A percentile compares a stretch with the other conserved stretches of the same genome.
These are phyloP conservation scores for Lactifluus echinatus DNA, from an alignment of 768 basidiomycete genomes.

Conservation along the genomic window DNA sequence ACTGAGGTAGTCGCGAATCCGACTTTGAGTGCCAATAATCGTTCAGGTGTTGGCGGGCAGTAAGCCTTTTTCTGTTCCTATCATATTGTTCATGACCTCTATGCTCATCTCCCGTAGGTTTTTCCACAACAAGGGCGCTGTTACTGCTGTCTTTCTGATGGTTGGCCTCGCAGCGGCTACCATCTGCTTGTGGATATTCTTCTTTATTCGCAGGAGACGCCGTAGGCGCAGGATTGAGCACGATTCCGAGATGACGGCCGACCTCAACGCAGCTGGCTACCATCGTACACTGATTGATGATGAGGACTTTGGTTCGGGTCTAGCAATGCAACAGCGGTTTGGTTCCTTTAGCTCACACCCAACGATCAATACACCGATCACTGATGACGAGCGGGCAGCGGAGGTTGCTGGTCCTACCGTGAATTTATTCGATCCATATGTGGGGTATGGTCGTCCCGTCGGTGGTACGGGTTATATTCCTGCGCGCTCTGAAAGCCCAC, in stretches of 20 bases:
- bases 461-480: slow-evolving; percentile 36
- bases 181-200: slow-evolving; percentile 61
- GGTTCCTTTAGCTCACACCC: slow-evolving; percentile 20
- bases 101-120: slow-evolving; percentile 44
- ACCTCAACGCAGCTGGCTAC: slow-evolving; percentile 62
- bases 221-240: slow-evolving; percentile 54
- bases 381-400: slow-evolving; percentile 17
- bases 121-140: slow-evolving; percentile 82
- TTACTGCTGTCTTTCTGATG: slow-evolving; percentile 84
- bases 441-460: slow-evolving; percentile 13
- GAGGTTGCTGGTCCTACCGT: background rate
- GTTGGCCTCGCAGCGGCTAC: slow-evolving; percentile 73
- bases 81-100: background rate
- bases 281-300: slow-evolving; percentile 57
- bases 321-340: slow-evolving; percentile 20
- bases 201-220: slow-evolving; percentile 59
- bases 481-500: slow-evolving; percentile 41
- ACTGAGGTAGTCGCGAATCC: slow-evolving; percentile 64
- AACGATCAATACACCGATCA: slow-evolving; percentile 18
- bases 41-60: slow-evolving; percentile 37
- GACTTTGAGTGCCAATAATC: slow-evolving; percentile 48
- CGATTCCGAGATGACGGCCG: slow-evolving; percentile 63
- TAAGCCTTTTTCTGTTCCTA: slow-evolving; percentile 24
- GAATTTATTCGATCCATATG: slow-evolving; percentile 14
- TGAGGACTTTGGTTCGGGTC: slow-evolving; percentile 25